Evolutionary conservation across 2,329 filamentous ascomycete genomes (phyloP), one percentile per base, ranked within the genome.

Genomic region (Claviceps pazoutovae): DNA sequence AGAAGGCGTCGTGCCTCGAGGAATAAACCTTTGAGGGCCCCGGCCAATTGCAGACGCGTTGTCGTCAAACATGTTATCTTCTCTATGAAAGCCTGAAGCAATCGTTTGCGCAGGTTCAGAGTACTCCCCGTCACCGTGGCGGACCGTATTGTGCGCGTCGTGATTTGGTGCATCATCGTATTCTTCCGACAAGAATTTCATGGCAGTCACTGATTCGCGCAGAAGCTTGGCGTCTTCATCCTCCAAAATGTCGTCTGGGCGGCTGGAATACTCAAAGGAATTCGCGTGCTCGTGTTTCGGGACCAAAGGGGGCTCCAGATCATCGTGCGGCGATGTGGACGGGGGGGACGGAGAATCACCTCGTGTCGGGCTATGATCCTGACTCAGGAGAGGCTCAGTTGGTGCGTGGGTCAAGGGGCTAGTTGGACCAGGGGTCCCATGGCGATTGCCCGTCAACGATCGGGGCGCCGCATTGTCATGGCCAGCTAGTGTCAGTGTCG

Each of bases 1-100:
- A 8, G 75, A 67, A 2, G 71, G 65, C 50, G 63, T 71, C 7
- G 64, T 61, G 47, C 62, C 65, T 49, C 60, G 68, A 11, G 61
- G 60, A 19, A 57, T 56, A 48, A 64, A 65, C 53, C 68, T 70
- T 39, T 68, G 64, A 13, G 43, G 26, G 16, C 14, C 23, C 23
- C 64, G 62, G 23, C 67, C 56, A 44, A 68, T 66, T 3, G 68
- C 68, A 2, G 67, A 60, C 8, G 68, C 57, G 38, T 68, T 73
- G 23, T 67, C 73, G 53, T 78, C 75, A 52, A 81, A 81, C 57
- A 81, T 63, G 54, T 77, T 77, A 38, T 80, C 77, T 19, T 79
- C 74, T 16, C 74, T 72, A 13, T 62, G 60, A 37, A 68, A 62
- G 43, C 57, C 64, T 2, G 61, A 60, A 34, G 60, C 57, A 7